phyloP scores from a whole-genome alignment of 2,329 filamentous ascomycete genomes.

The Arthrinium phaeospermum region DNA sequence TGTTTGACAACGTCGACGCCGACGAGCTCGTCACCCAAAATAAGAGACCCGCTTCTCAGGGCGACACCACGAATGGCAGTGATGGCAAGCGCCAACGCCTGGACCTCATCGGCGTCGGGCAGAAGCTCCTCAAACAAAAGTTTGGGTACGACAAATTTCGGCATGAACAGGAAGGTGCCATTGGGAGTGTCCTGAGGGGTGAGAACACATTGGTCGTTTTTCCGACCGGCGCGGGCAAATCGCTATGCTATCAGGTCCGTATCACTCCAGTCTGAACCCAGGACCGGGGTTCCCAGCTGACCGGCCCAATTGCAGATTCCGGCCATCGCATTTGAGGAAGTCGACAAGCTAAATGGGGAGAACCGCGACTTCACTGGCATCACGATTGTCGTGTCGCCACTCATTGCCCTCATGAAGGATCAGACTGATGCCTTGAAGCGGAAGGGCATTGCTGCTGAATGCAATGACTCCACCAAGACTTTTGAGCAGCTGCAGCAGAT shows the following conservation, averaged over 20 bases:
- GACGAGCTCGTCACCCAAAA: constrained; percentile 28
- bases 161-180: constrained; percentile 51
- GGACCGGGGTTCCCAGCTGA: not conserved
- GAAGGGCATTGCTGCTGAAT: constrained; percentile 57
- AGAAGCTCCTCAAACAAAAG: constrained; percentile 41
- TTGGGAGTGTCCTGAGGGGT: constrained; percentile 43
- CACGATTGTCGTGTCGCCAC: constrained; percentile 61
- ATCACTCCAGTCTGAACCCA: not conserved
- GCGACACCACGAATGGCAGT: not conserved
- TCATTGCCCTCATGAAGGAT: constrained; percentile 66
- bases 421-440: constrained; percentile 60
- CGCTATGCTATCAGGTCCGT: constrained; percentile 53
- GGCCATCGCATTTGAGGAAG: constrained; percentile 51
- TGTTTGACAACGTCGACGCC: constrained; percentile 37
- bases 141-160: constrained; percentile 49
- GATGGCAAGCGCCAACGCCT: constrained; percentile 19
- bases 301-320: constrained; percentile 44
- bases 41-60: constrained; percentile 19
- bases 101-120: constrained; percentile 27
- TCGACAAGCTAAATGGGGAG: constrained; percentile 42
- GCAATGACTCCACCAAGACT: constrained; percentile 61
- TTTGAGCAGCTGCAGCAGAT: constrained; percentile 50
- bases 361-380: constrained; percentile 49
- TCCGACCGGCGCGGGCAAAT: constrained; percentile 56
- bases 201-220: constrained; percentile 51